Base-by-base conservation (phyloP, 78 protist genomes). In the Protostelium mycophagum region DNA sequence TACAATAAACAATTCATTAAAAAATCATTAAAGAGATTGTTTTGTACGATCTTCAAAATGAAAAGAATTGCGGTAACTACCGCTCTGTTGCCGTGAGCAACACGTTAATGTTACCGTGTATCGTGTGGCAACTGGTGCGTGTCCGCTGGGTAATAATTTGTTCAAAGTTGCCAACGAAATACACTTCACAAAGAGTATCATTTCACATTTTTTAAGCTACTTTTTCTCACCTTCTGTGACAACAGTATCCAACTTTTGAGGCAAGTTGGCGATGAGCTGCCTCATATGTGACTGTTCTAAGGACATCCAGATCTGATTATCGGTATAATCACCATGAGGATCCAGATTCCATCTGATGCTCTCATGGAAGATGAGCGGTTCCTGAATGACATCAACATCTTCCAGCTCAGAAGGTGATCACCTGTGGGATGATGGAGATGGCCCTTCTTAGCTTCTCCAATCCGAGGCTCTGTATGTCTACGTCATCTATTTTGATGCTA, bases 311-410 rank as follows among this genome's bases (percentile, higher is more conserved):
- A 96, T 0, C 38, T 86, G 89, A 35, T n/a, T 90, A 34, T 96
- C 98, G 0, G 91, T 0, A 86, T 83, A 73, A 84, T 23, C 9
- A 1, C 34, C 86, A 37, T 86, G 84, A 25, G 98, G 98, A 83
- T 97, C 99, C 38, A 97, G 84, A 90, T 97, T 96, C 93, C 9
- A 38, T 86, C 96, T 89, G 29, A 96, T 35, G 0, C 93, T 84
- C n/a, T 51, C 73, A 16, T 51, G 73, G 91, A 97, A 93, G 86
- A 96, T 86, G 9, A 83, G 37, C 25, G 98, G 96, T 38, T 92
- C 97, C 95, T 97, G 99, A n/a, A 99, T 28, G 97, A 92, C 87
- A 94, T 93, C 28, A 96, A 35, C 34, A 98, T n/a, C n/a, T n/a
- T n/a, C n/a, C n/a, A 83, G 5, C 38, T 31, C 34, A 83, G 28